These are phyloP conservation scores for Termitomyces sp. DNA, from an alignment of 768 basidiomycete species.

Conservation along the genomic window DNA sequence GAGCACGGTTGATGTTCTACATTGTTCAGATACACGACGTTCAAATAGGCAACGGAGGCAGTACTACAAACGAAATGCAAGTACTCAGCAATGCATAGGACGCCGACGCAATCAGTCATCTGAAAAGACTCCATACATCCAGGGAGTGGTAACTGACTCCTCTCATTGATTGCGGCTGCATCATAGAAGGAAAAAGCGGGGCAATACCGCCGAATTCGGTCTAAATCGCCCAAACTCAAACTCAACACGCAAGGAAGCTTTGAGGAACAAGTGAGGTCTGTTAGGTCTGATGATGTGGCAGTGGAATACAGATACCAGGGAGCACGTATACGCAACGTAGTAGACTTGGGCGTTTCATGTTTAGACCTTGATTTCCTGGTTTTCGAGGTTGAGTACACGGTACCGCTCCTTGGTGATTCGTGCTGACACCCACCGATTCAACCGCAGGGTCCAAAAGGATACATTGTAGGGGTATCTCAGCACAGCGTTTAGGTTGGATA, in stretches of 20 bases:
- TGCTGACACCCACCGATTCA: neutral
- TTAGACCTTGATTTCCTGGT: neutral
- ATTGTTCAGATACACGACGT: neutral
- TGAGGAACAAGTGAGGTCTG: neutral
- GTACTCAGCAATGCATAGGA: too few relatives aligned
- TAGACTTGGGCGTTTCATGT: slow-evolving; percentile 5
- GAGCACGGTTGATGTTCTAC: neutral
- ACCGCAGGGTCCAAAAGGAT: neutral
- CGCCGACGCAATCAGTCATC: neutral
- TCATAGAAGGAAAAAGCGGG: neutral
- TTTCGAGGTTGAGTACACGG: neutral
- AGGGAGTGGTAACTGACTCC: neutral
- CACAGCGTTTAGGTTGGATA: neutral
- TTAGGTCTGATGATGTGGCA: neutral
- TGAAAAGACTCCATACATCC: slow-evolving; percentile 1
- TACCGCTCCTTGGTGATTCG: neutral
- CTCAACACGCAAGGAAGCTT: too few relatives aligned
- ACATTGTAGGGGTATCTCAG: neutral
- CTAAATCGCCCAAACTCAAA: neutral
- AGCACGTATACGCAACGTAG: neutral
- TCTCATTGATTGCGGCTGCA: neutral
- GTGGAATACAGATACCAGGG: neutral
- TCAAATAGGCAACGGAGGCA: neutral
- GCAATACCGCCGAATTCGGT: neutral
- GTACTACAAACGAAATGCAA: neutral